Conservation (phyloP, 2,329 filamentous ascomycete genomes). For the Thelonectria discophora region DNA sequence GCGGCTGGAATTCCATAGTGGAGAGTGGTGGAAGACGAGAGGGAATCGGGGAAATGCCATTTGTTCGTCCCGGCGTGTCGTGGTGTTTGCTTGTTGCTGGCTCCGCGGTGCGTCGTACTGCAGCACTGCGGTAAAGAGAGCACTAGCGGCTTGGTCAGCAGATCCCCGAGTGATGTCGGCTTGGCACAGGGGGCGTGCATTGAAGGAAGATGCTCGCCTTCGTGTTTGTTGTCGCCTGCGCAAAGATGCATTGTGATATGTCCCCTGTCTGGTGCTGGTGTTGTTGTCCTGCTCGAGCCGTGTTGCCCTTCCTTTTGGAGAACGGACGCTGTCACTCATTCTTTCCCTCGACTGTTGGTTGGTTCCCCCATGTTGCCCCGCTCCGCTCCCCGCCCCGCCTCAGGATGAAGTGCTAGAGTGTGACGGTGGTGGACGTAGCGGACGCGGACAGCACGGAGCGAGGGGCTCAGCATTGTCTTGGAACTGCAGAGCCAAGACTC, state of each 20-base stretch:
- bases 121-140: not conserved
- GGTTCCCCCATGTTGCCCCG: constrained; percentile 24
- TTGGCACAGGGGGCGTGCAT: constrained; percentile 1
- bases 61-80: constrained; percentile 8
- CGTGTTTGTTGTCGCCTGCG: constrained; percentile 3
- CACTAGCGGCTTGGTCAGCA: constrained; percentile 18
- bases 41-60: constrained; percentile 17
- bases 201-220: not conserved
- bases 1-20: constrained; percentile 14
- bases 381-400: constrained; percentile 30
- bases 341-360: constrained; percentile 5
- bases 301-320: constrained; percentile 1
- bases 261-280: not conserved
- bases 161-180: constrained; percentile 10
- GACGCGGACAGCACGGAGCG: constrained; percentile 13
- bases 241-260: constrained; percentile 5
- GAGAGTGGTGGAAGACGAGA: not conserved
- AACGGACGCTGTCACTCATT: constrained; percentile 2
- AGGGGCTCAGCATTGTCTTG: constrained; percentile 15
- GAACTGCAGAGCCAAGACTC: not conserved
- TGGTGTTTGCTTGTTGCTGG: constrained; percentile 1
- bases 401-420: constrained; percentile 27
- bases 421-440: not conserved
- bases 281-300: not conserved
- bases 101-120: not conserved